phyloP scores from a whole-genome alignment of 2,329 filamentous ascomycete genomes.

The Ascosphaera apis region DNA sequence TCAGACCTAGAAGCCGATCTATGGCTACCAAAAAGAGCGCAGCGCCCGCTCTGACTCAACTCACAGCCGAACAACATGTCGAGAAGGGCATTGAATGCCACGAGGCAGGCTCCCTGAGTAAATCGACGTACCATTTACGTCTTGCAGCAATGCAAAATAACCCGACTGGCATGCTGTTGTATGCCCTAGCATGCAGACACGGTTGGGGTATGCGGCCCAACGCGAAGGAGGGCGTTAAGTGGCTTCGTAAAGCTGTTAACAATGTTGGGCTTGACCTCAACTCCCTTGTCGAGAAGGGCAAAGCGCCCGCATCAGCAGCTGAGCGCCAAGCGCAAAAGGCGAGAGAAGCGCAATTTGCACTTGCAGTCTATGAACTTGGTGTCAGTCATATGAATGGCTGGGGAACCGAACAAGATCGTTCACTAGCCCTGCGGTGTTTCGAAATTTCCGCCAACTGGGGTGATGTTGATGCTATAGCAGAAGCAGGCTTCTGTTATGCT shows the following conservation, averaged over 20 bases:
- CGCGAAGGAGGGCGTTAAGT: constrained; percentile 68
- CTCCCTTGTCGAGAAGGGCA: constrained; percentile 22
- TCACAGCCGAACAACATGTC: constrained; percentile 57
- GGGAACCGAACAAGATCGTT: constrained; percentile 85
- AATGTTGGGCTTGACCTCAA: constrained; percentile 60
- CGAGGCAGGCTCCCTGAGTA: constrained; percentile 64
- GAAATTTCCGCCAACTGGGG: constrained; percentile 94
- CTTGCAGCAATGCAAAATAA: constrained; percentile 68
- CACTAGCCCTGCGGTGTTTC: constrained; percentile 71
- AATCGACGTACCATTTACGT: constrained; percentile 89
- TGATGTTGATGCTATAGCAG: constrained; percentile 77
- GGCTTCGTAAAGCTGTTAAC: constrained; percentile 80
- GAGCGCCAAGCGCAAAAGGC: constrained; percentile 46
- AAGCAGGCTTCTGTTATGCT: constrained; percentile 90
- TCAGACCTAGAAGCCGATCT: constrained; percentile 2
- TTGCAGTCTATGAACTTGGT: constrained; percentile 89
- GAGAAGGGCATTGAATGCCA: constrained; percentile 77
- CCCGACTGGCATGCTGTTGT: constrained; percentile 86
- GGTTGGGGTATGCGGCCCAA: constrained; percentile 96
- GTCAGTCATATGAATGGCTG: constrained; percentile 97
- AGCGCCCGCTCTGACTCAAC: constrained; percentile 25
- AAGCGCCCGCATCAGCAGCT: too few relatives aligned
- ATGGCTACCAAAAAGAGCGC: constrained; percentile 17
- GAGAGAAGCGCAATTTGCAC: constrained; percentile 75
- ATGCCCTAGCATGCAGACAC: constrained; percentile 81